These are phyloP conservation scores for Ophiostoma sp. DNA, from an alignment of 2,329 filamentous ascomycete species.

Conservation along the genomic window DNA sequence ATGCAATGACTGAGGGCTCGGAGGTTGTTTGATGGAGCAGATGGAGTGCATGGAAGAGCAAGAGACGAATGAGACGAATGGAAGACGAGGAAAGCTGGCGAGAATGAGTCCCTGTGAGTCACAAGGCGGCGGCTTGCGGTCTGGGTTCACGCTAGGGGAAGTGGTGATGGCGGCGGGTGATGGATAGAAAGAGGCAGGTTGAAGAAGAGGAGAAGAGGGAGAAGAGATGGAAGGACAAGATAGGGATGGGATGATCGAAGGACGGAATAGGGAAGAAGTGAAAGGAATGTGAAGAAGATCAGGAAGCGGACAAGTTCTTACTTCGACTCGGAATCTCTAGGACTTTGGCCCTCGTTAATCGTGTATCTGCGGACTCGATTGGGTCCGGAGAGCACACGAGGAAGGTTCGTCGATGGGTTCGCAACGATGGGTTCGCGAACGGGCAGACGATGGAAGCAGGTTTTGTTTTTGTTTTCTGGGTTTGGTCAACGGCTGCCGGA, in stretches of 20 bases:
- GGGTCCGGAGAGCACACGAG: slow-evolving; percentile 14
- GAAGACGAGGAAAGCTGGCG: not conserved
- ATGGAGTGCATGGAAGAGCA: slow-evolving; percentile 8
- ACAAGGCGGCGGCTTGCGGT: slow-evolving; percentile 21
- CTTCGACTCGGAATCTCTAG: slow-evolving; percentile 20
- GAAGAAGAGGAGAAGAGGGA: not conserved
- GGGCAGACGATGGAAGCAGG: not conserved
- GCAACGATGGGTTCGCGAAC: not conserved
- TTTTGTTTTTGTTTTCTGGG: not conserved
- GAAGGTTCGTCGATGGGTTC: not conserved
- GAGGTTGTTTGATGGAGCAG: slow-evolving; percentile 14
- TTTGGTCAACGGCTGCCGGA: not conserved
- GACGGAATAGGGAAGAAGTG: not conserved
- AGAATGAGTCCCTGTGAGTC: not conserved
- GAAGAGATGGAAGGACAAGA: not conserved
- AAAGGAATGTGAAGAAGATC: not conserved
- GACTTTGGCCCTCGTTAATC: slow-evolving; percentile 7
- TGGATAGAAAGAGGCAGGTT: slow-evolving; percentile 22
- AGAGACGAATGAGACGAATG: slow-evolving; percentile 1
- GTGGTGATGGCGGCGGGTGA: slow-evolving; percentile 14
- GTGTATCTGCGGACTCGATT: slow-evolving; percentile 9
- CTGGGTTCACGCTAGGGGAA: slow-evolving; percentile 5
- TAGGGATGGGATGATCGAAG: not conserved
- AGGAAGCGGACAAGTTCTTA: slow-evolving; percentile 2
- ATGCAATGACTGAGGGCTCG: slow-evolving; percentile 15